A percentile compares a stretch with the other conserved stretches of the same genome.
Evolutionary conservation across 176 grass and related monocot species (phyloP).

Genomic region (barley (Hordeum vulgare)): DNA sequence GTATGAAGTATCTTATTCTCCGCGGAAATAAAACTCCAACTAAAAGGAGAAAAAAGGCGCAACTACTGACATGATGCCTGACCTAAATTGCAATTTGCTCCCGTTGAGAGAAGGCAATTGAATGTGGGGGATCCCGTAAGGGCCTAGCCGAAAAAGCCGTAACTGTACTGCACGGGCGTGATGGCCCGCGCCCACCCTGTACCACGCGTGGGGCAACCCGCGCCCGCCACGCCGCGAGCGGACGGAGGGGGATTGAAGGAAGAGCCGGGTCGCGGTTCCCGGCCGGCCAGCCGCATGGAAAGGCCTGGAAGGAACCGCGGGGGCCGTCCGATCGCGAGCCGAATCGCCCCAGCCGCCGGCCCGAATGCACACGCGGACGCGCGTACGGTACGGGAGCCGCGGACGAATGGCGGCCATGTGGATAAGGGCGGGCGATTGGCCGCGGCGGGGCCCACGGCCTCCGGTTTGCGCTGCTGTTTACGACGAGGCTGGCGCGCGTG

Average conservation of each 20-base stretch:
- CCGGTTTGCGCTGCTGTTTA: too few relatives aligned
- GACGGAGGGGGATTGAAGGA: neutral
- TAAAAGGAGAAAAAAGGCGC: too few relatives aligned
- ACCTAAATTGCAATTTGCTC: too few relatives aligned
- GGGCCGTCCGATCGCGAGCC: constrained; percentile 10
- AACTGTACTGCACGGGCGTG: neutral
- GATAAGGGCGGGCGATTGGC: constrained; percentile 47
- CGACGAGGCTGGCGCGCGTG: neutral
- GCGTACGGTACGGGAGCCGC: neutral
- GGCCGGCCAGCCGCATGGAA: neutral
- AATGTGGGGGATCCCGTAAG: accelerated
- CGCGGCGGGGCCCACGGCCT: neutral
- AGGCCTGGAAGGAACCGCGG: neutral
- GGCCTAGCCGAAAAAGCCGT: accelerated
- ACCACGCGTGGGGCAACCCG: neutral
- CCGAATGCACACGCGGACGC: neutral
- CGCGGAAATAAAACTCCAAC: too few relatives aligned
- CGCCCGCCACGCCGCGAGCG: neutral
- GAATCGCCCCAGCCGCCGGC: neutral
- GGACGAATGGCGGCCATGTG: constrained; percentile 6
- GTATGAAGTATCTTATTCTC: too few relatives aligned
- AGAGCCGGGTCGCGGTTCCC: neutral
- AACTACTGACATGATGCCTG: too few relatives aligned
- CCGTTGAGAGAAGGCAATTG: too few relatives aligned
- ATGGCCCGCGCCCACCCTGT: neutral